Percentiles rank a stretch among this genome's conserved stretches.
Conservation (phyloP, 495 filamentous ascomycete genomes). For the Penicillium macrosclerotiorum region DNA sequence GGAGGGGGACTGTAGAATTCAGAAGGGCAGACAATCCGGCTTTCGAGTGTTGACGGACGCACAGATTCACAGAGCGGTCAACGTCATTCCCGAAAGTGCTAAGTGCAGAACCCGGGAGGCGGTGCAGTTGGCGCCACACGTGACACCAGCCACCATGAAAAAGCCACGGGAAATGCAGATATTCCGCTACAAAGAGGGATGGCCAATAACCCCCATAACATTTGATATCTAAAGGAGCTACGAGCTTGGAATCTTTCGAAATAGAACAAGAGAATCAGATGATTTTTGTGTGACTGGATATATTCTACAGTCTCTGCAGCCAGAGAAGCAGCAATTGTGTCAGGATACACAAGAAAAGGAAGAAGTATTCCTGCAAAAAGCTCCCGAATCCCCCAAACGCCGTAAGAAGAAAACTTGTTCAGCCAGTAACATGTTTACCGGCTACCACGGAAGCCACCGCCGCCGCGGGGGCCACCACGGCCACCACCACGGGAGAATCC, state of each 20-base stretch:
- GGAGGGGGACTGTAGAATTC: slow-evolving; percentile 21
- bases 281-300: slow-evolving; percentile 33
- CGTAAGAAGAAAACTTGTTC: slow-evolving; percentile 45
- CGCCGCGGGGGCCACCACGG: slow-evolving; percentile 43
- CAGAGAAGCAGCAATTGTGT: slow-evolving; percentile 34
- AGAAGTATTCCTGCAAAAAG: slow-evolving; percentile 44
- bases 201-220: too few species aligned
- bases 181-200: too few species aligned
- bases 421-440: slow-evolving; percentile 32
- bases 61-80: slow-evolving; percentile 34
- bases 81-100: slow-evolving; percentile 43
- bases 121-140: slow-evolving; percentile 32
- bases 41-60: slow-evolving; percentile 38
- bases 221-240: not conserved
- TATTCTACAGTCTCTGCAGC: slow-evolving; percentile 38
- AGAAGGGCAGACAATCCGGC: slow-evolving; percentile 27
- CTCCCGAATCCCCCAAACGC: slow-evolving; percentile 52
- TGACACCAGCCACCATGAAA: slow-evolving; percentile 24
- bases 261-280: slow-evolving; percentile 6
- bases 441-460: slow-evolving; percentile 39
- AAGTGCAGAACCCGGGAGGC: slow-evolving; percentile 20
- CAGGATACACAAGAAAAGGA: slow-evolving; percentile 44
- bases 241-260: not conserved
- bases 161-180: not conserved
- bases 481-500: slow-evolving; percentile 30